A percentile compares a stretch with the other conserved stretches of the same genome.
These are phyloP conservation scores for Rhynchospora tenuis DNA, from an alignment of 176 grass and related monocot species.

Conservation along the genomic window DNA sequence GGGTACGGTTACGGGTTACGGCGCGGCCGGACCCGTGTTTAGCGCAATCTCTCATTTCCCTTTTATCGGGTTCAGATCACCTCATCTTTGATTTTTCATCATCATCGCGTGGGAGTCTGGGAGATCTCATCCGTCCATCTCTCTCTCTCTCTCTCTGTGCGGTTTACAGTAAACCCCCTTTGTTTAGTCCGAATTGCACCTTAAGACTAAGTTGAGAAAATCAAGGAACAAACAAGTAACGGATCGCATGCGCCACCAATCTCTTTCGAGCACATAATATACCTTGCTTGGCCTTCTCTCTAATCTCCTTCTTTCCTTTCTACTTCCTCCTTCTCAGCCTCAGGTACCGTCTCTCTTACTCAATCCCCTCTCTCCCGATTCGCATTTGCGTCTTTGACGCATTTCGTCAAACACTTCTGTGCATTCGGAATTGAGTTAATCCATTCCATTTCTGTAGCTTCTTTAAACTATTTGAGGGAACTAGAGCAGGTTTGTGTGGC, in stretches of 20 bases:
- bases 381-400: background rate
- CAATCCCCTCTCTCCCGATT: background rate
- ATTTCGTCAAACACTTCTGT: conserved; percentile 6
- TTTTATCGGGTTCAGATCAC: background rate
- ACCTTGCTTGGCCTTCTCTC: conserved; percentile 17
- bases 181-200: conserved; percentile 8
- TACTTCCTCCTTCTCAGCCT: background rate
- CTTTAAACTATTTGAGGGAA: background rate
- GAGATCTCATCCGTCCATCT: background rate
- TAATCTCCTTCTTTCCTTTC: background rate
- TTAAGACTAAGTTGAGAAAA: background rate
- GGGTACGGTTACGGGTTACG: background rate
- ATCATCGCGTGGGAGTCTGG: background rate
- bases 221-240: background rate
- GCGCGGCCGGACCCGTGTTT: background rate
- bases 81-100: background rate
- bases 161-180: background rate
- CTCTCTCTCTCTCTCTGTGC: background rate
- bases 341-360: conserved; percentile 9
- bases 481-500: background rate
- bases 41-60: background rate
- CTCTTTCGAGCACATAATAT: conserved; percentile 8
- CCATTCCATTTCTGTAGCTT: background rate
- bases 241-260: background rate
- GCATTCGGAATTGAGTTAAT: background rate